These are phyloP conservation scores for Cytauxzoon felis DNA, from an alignment of 169 alveolate genomes.

Conservation along the genomic window DNA sequence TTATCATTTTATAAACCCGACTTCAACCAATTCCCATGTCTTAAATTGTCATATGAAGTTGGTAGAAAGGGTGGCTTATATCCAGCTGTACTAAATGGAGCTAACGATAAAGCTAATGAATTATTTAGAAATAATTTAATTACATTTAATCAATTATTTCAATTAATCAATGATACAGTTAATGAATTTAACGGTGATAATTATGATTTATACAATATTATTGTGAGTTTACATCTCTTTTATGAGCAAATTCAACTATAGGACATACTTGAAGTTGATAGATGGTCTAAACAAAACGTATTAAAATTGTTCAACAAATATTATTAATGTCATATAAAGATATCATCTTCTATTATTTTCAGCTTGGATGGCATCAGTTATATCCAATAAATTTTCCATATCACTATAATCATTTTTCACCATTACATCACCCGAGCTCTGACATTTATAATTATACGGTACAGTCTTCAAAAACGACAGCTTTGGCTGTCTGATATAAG, in stretches of 20 bases:
- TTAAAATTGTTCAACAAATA: neutral
- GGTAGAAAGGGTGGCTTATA: slow-evolving; percentile 76
- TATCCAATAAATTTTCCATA: neutral
- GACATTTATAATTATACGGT: slow-evolving; percentile 48
- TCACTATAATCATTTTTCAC: slow-evolving; percentile 1
- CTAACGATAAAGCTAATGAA: slow-evolving; percentile 79
- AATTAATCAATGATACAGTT: slow-evolving; percentile 23
- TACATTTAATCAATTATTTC: slow-evolving; percentile 15
- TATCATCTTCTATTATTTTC: neutral
- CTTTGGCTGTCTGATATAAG: neutral
- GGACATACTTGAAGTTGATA: slow-evolving; percentile 14
- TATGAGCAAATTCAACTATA: neutral
- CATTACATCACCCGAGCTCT: slow-evolving; percentile 46
- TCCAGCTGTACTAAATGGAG: slow-evolving; percentile 82
- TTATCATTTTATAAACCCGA: slow-evolving; percentile 70
- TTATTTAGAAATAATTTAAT: slow-evolving; percentile 63
- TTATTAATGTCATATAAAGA: neutral
- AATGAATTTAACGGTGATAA: slow-evolving; percentile 16
- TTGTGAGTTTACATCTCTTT: neutral
- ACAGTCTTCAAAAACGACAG: slow-evolving; percentile 42
- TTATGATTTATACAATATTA: slow-evolving; percentile 2
- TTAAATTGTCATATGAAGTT: slow-evolving; percentile 75
- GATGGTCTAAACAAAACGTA: slow-evolving; percentile 15
- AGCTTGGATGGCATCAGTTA: slow-evolving; percentile 38
- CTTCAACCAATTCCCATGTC: slow-evolving; percentile 73